phyloP scores from a whole-genome alignment of 2,329 filamentous ascomycete genomes.

The Botryotinia narcissicola region DNA sequence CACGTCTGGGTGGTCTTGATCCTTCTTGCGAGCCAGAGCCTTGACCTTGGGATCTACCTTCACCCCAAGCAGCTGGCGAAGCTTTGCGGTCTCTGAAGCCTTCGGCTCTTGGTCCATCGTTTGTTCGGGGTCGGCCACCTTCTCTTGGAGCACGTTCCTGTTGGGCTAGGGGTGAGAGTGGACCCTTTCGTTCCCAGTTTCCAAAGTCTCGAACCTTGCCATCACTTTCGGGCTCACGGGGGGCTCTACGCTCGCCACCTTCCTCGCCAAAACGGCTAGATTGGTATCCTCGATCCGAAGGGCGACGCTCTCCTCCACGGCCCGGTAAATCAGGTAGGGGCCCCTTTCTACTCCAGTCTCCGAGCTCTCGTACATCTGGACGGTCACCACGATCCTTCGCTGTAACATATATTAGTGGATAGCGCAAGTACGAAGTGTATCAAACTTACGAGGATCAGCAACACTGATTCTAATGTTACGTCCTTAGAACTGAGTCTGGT shows the following conservation, averaged over 20 bases:
- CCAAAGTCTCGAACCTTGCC: conserved; percentile 76
- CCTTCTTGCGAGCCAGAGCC: conserved; percentile 60
- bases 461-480: conserved; percentile 91
- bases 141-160: conserved; percentile 55
- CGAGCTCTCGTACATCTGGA: conserved; percentile 74
- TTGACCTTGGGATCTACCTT: conserved; percentile 48
- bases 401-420: conserved; percentile 41
- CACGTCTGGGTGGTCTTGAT: conserved; percentile 74
- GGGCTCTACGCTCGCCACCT: conserved; percentile 68
- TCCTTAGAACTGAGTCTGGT: conserved; percentile 79
- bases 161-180: conserved; percentile 69
- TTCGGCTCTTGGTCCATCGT: conserved; percentile 59
- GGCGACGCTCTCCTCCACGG: conserved; percentile 48
- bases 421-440: not conserved
- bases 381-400: conserved; percentile 73
- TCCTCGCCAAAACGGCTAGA: conserved; percentile 42
- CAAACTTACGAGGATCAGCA: conserved; percentile 87
- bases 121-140: conserved; percentile 56
- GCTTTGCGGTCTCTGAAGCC: conserved; percentile 60
- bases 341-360: conserved; percentile 90
- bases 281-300: conserved; percentile 49
- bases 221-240: conserved; percentile 64
- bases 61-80: conserved; percentile 76
- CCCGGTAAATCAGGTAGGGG: conserved; percentile 73
- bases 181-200: conserved; percentile 95